Percentiles rank a stretch among this genome's conserved stretches.
Evolutionary conservation across 495 filamentous ascomycete species (phyloP).

Genomic region (Glonium stellatum): DNA sequence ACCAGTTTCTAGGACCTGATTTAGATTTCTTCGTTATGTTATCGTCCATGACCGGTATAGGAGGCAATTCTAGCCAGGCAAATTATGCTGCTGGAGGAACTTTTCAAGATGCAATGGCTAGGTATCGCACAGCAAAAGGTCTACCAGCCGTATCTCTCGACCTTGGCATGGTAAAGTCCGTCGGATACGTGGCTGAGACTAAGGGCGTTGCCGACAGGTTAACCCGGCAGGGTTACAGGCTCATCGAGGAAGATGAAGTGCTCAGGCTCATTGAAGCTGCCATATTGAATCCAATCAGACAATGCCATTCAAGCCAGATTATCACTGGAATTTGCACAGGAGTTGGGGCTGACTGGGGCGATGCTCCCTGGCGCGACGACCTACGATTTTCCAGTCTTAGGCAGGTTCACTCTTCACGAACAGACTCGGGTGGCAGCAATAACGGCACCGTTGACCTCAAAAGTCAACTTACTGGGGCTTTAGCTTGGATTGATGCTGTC

Average conservation of each 20-base stretch:
- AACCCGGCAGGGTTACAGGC: no score
- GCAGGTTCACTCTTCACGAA: no score
- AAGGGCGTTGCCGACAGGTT: neutral
- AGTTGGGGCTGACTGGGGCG: no score
- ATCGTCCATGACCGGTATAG: conserved; percentile 1
- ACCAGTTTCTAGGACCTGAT: neutral
- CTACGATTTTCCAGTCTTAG: no score
- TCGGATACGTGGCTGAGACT: neutral
- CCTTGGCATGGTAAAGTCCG: neutral
- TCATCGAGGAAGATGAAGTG: no score
- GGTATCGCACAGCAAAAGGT: neutral
- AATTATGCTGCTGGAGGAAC: conserved; percentile 3
- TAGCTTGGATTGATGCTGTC: neutral
- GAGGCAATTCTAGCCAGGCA: neutral
- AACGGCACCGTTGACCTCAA: no score
- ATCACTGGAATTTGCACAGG: no score
- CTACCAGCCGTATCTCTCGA: neutral
- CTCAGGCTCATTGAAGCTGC: no score
- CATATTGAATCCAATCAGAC: no score
- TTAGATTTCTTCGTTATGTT: conserved; percentile 11
- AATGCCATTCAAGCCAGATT: no score
- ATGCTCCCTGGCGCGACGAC: no score
- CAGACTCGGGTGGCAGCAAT: no score
- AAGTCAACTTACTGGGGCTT: neutral
- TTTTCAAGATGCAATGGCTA: conserved; percentile 1